These are phyloP conservation scores for Sporisorium sorghi DNA, from an alignment of 1,284 basidiomycete species.

Conservation along the genomic window DNA sequence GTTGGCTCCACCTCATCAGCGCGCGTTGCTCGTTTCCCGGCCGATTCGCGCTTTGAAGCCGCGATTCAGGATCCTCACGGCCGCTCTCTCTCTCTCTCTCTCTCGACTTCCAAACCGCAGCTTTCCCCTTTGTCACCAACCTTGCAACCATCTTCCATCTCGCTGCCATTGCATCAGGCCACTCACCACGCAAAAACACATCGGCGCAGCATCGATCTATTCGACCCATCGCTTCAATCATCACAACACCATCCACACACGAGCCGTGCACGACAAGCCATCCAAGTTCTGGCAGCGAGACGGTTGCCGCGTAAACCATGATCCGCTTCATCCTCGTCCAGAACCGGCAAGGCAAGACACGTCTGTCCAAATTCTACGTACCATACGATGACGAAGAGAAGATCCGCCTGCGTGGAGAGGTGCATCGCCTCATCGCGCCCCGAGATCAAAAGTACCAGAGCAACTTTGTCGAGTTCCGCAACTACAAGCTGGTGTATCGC, in stretches of 20 bases:
- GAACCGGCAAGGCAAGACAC: slow-evolving; percentile 97
- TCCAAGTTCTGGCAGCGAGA: not conserved
- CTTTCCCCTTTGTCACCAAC: slow-evolving; percentile 13
- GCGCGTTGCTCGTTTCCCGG: slow-evolving; percentile 4
- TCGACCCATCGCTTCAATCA: not conserved
- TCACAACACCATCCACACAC: too few species aligned
- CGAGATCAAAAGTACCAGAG: slow-evolving; percentile 98
- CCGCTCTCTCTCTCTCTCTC: too few species aligned
- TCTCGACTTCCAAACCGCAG: not conserved
- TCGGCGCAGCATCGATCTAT: not conserved
- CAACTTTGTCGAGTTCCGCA: slow-evolving; percentile 85
- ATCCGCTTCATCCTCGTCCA: slow-evolving; percentile 92
- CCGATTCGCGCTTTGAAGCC: slow-evolving; percentile 9
- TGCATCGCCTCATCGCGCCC: slow-evolving; percentile 94
- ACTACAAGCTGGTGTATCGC: slow-evolving; percentile 65
- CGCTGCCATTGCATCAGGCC: not conserved
- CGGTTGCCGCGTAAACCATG: slow-evolving; percentile 74
- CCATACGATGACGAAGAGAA: slow-evolving; percentile 74
- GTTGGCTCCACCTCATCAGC: slow-evolving; percentile 28
- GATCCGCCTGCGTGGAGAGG: slow-evolving; percentile 91
- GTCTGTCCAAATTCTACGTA: slow-evolving; percentile 96
- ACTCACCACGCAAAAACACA: not conserved
- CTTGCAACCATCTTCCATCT: not conserved
- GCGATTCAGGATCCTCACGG: slow-evolving; percentile 15
- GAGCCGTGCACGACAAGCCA: not conserved